Evolutionary conservation across 257 asterid species (phyloP).

Genomic region (Agastache rugosa): DNA sequence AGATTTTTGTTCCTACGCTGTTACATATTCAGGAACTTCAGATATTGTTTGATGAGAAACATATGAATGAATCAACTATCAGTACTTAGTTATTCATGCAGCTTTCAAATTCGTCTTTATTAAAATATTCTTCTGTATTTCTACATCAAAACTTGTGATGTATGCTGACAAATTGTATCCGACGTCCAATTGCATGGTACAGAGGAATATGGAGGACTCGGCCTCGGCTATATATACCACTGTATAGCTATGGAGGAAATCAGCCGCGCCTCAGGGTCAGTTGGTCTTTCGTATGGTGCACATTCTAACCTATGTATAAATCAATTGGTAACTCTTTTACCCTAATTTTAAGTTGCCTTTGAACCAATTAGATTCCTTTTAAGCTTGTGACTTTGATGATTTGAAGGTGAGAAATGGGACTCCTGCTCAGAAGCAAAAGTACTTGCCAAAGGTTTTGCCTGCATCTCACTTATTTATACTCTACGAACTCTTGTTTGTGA

Average conservation of each 20-base stretch:
- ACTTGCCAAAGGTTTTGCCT: constrained; percentile 85
- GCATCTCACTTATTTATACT: constrained; percentile 27
- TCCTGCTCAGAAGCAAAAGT: constrained; percentile 87
- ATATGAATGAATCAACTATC: not conserved
- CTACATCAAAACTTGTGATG: constrained; percentile 18
- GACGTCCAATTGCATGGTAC: constrained; percentile 33
- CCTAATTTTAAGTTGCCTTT: constrained; percentile 32
- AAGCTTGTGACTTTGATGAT: constrained; percentile 35
- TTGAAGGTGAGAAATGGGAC: constrained; percentile 93
- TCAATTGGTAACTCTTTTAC: constrained; percentile 75
- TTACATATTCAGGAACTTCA: constrained; percentile 8
- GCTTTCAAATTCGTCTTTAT: not conserved
- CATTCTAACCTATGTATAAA: constrained; percentile 93
- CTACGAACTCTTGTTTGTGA: not conserved
- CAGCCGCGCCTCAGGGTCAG: constrained; percentile 98
- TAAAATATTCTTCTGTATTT: constrained; percentile 14
- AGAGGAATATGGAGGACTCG: constrained; percentile 99
- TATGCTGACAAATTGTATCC: constrained; percentile 35
- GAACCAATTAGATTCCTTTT: constrained; percentile 27
- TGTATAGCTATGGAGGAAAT: constrained; percentile 99
- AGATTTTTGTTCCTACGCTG: no score
- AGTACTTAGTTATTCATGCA: not conserved
- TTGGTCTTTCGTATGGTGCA: constrained; percentile 98
- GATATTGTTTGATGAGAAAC: not conserved
- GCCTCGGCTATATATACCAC: constrained; percentile 97